These are phyloP conservation scores for Allomyces arbusculus DNA, from an alignment of 192 early-diverging fungal genomes.

Conservation along the genomic window DNA sequence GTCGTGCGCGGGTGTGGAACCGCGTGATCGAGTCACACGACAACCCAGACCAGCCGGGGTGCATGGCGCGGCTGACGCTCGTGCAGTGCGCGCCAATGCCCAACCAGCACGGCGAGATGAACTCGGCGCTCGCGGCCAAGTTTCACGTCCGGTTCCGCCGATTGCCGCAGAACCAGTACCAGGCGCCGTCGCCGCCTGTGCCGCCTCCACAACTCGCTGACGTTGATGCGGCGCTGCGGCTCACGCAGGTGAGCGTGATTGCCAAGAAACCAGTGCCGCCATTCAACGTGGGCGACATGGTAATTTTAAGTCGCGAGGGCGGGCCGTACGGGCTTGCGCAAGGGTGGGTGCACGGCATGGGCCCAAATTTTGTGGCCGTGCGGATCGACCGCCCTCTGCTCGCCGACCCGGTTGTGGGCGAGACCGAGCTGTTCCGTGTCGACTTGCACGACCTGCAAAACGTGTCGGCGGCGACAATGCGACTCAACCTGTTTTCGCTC, in stretches of 20 bases:
- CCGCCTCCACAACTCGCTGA: too few relatives aligned
- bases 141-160: background rate
- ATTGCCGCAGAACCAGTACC: too few relatives aligned
- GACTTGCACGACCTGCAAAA: constrained; percentile 65
- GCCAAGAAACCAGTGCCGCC: too few relatives aligned
- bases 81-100: too few relatives aligned
- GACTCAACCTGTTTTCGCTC: constrained; percentile 57
- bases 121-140: background rate
- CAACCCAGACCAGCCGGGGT: too few relatives aligned
- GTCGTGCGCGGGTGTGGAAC: background rate
- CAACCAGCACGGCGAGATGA: background rate
- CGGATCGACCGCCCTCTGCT: background rate
- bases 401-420: background rate
- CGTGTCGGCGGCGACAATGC: constrained; percentile 13
- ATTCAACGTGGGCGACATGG: background rate
- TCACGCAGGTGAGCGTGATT: background rate
- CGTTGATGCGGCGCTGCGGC: background rate
- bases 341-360: background rate
- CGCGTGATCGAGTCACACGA: background rate
- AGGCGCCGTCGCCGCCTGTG: too few relatives aligned
- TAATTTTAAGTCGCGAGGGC: background rate
- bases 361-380: background rate
- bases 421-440: constrained; percentile 33
- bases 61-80: too few relatives aligned
- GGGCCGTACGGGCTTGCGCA: background rate